A percentile compares a stretch with the other conserved stretches of the same genome.
phyloP scores from a whole-genome alignment of 1,284 basidiomycete species.

The Puccinia horiana region DNA sequence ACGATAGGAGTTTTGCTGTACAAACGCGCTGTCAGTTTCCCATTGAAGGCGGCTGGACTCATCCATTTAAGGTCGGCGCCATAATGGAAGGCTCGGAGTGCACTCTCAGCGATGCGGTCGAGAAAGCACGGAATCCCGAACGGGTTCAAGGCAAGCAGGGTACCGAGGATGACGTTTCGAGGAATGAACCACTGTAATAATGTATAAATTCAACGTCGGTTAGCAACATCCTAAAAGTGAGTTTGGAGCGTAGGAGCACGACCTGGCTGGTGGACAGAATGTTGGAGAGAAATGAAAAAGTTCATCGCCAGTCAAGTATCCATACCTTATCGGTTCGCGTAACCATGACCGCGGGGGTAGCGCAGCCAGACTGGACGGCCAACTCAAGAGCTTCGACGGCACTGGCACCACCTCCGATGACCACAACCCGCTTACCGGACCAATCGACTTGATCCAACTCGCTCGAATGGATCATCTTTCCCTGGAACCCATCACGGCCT shows the following conservation, averaged over 20 bases:
- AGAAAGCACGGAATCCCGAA: slow-evolving; percentile 5
- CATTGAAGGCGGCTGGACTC: slow-evolving; percentile 8
- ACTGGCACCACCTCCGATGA: slow-evolving; percentile 44
- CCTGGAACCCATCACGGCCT: slow-evolving; percentile 28
- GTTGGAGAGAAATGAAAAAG: not conserved
- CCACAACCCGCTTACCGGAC: slow-evolving; percentile 31
- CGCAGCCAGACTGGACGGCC: slow-evolving; percentile 37
- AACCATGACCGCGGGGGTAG: slow-evolving; percentile 26
- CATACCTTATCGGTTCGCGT: slow-evolving; percentile 42
- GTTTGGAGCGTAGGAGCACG: not conserved
- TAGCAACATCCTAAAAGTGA: not conserved
- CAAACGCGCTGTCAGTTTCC: slow-evolving; percentile 10
- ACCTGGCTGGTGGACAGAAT: not conserved
- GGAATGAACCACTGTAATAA: slow-evolving; percentile 44
- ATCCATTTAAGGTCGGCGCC: slow-evolving; percentile 27
- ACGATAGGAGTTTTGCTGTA: slow-evolving; percentile 45
- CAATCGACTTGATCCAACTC: slow-evolving; percentile 34
- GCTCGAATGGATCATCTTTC: slow-evolving; percentile 38
- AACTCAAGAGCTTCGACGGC: slow-evolving; percentile 46
- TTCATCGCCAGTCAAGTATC: not conserved
- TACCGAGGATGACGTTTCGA: slow-evolving; percentile 24
- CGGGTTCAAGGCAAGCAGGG: slow-evolving; percentile 2
- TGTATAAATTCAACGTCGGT: not conserved
- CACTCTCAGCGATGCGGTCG: slow-evolving; percentile 6
- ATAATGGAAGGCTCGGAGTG: slow-evolving; percentile 28